Evolutionary conservation across 163 green algal species (phyloP), one percentile per base, ranked within the genome.

Genomic region (Smithsoniella earleae): DNA sequence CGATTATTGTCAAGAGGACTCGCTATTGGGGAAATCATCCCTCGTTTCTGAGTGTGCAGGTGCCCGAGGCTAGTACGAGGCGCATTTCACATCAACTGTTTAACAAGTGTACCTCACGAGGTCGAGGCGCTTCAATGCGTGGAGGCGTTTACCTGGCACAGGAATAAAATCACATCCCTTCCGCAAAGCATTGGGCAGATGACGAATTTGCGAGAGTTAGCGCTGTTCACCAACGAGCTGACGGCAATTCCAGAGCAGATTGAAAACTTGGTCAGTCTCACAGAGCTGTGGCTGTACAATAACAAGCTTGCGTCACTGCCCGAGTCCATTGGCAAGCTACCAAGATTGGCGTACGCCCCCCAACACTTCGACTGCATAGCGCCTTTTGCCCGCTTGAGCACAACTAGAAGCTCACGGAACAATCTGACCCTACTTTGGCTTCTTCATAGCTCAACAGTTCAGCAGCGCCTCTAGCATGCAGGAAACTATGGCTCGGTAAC

Each of bases 241-340:
- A 33, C 28, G 25, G 43, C n/a, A 13, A 20, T 69, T n/a, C 58
- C 58, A 3, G 58, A 36, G 5, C 8, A 37, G 25, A 38, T 69
- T 31, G 20, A 33, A 5, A 36, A 16, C 3, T 13, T 69, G 25
- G 20, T 13, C 8, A 30, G 43, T 30, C 18, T 69, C 30, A 69
- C 58, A 16, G 58, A 69, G 27, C 58, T 69, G 58, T 69, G 58
- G 58, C 58, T 69, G 27, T 69, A 43, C 16, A 33, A 69, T 31
- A 69, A 69, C 25, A 69, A 34, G 58, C 58, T 69, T 1, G 27
- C 38, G 16, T 40, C 58, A 36, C n/a, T 69, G 27, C 58, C 58
- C 6, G 27, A 43, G 3, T 10, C 58, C 3, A 30, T 69, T 38
- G 58, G 58, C 6, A 4, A 13, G 0, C 13, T 64, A 27, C 8